Evolutionary conservation across 2,329 filamentous ascomycete genomes (phyloP), one percentile per base, ranked within the genome.

Genomic region (Curvularia sp.): DNA sequence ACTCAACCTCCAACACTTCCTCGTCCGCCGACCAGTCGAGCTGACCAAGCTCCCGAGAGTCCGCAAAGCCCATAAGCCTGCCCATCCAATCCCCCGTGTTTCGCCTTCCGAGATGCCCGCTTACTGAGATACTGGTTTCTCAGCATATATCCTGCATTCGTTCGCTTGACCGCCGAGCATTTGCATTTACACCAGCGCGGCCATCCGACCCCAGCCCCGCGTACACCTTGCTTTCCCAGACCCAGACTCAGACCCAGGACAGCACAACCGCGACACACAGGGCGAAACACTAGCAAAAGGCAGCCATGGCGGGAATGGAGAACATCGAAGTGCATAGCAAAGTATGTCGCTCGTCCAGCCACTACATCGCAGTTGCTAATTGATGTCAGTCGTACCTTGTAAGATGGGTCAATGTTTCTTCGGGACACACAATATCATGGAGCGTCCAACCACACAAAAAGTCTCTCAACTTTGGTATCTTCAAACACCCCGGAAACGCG

Each of bases 401-500:
- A 56, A 92, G 95, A 74, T 99, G 95, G 94, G 91, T 97, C 68
- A 90, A 92, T 75, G 94, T 97, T 68, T 89, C 93, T 55, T 89
- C 92, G 64, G 90, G 90, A 53, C 89, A 97, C 77, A 97, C 93
- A 49, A 93, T 99, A 70, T 97, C 93, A 15, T 99, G 95, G 95
- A 97, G 92, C 73, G 87, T 99, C 38, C 93, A 98, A 75, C 95
- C 95, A 42, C 93, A 98, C 78, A 98, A 96, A 82, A 98, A 97
- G 80, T 97, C 94, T 58, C 90, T 99, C 78, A 97, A 98, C 80
- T 97, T 99, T 77, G 95, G 93, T 74, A 90, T 99, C 72, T 96
- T 99, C 79, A 98, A 97, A 77, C 95, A 98, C 77, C 94, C 95
- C 2, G 93, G 93, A 66, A 89, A 86, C 57, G 87, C 86, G 59